Percentiles rank a stretch among this genome's conserved stretches.
phyloP scores from a whole-genome alignment of 108 stramenopile genomes.

The Cyclotella cryptica region DNA sequence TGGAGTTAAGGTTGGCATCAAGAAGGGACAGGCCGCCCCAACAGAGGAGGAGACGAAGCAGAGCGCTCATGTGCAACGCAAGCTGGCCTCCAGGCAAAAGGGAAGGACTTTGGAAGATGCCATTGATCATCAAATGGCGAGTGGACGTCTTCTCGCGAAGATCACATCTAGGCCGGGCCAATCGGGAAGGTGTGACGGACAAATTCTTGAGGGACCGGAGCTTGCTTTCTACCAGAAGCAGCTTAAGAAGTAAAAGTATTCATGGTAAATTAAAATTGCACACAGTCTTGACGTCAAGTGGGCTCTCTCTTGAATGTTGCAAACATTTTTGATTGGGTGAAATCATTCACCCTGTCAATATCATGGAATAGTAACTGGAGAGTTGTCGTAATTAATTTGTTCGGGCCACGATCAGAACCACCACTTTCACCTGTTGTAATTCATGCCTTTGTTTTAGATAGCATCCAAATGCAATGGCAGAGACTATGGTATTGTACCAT shows the following conservation, averaged over 20 bases:
- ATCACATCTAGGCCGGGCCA: conserved; percentile 99
- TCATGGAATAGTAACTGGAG: background rate
- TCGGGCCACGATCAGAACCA: background rate
- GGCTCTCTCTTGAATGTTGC: background rate
- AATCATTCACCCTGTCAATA: background rate
- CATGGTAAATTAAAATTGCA: conserved; percentile 6
- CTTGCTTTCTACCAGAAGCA: conserved; percentile 98
- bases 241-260: conserved; percentile 90
- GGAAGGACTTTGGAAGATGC: conserved; percentile 85
- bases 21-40: conserved; percentile 82
- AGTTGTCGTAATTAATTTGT: background rate
- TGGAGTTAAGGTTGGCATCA: conserved; percentile 93
- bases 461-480: no score
- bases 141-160: conserved; percentile 96
- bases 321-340: background rate
- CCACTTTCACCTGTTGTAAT: background rate
- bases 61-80: conserved; percentile 78
- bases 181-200: conserved; percentile 97
- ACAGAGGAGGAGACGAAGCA: conserved; percentile 61
- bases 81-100: conserved; percentile 90
- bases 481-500: no score
- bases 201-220: conserved; percentile 98
- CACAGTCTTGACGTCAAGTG: background rate
- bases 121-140: conserved; percentile 96
- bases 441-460: no score